Evolutionary conservation across 2,329 filamentous ascomycete genomes (phyloP).

Genomic region (Macrophomina phaseolina): DNA sequence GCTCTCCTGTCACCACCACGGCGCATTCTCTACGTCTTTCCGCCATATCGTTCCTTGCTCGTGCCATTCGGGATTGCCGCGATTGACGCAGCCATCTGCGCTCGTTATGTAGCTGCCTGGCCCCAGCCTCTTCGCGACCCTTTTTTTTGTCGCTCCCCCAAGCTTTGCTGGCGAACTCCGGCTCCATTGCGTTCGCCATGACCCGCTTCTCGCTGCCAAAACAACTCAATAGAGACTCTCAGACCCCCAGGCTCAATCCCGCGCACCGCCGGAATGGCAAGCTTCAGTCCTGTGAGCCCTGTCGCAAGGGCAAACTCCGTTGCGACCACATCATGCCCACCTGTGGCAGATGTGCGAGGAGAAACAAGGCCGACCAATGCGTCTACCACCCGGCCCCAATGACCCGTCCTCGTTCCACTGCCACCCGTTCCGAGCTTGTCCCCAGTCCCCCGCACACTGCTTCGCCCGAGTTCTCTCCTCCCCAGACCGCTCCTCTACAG

Average conservation of each 20-base stretch:
- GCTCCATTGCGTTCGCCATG: neutral
- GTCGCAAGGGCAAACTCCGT: constrained; percentile 31
- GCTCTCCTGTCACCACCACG: no score
- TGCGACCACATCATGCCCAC: constrained; percentile 43
- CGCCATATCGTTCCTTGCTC: no score
- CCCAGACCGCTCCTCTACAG: neutral
- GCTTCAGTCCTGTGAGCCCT: constrained; percentile 45
- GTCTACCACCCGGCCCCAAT: constrained; percentile 45
- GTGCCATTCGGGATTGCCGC: no score
- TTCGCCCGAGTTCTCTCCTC: neutral
- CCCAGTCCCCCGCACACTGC: constrained; percentile 18
- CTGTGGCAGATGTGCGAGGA: constrained; percentile 41
- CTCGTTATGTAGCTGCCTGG: neutral
- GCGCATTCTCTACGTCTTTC: neutral
- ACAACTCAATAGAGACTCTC: neutral
- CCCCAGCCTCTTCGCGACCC: neutral
- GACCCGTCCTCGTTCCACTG: constrained; percentile 29
- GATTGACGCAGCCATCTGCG: neutral
- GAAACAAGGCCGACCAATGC: constrained; percentile 38
- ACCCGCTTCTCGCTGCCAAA: constrained; percentile 20
- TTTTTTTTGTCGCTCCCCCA: neutral
- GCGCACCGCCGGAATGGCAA: constrained; percentile 44
- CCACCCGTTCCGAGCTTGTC: constrained; percentile 11
- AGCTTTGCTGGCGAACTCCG: constrained; percentile 3
- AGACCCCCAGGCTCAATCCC: constrained; percentile 16